Conservation (phyloP, 441 rosid genomes). For the Monsonia emarginata region DNA sequence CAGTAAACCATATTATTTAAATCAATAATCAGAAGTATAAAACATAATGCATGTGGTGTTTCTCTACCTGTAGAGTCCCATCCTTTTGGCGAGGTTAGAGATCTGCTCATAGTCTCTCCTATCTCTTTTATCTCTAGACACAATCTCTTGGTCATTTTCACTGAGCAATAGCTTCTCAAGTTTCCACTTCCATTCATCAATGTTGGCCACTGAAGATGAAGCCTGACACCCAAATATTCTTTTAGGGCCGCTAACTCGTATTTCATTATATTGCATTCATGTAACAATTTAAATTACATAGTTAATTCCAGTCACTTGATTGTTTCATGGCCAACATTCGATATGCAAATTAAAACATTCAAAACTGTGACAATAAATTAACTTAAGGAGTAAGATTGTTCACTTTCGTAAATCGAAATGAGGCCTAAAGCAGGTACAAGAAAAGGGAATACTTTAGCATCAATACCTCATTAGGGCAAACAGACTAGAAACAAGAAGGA, state of each 20-base stretch:
- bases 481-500: background rate
- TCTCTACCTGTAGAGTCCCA: slow-evolving; percentile 81
- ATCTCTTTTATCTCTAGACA: slow-evolving; percentile 80
- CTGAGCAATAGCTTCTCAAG: slow-evolving; percentile 58
- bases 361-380: background rate
- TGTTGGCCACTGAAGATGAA: slow-evolving; percentile 82
- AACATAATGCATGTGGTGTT: background rate
- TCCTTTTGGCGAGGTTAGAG: slow-evolving; percentile 68
- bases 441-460: background rate
- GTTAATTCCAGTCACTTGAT: background rate
- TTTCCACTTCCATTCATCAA: slow-evolving; percentile 97
- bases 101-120: slow-evolving; percentile 93
- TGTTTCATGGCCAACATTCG: background rate
- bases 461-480: background rate
- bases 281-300: background rate
- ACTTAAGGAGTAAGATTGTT: background rate
- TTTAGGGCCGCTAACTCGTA: background rate
- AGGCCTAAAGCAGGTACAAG: background rate
- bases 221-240: slow-evolving; percentile 34
- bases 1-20: background rate
- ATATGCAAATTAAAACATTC: background rate
- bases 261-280: background rate
- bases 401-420: background rate
- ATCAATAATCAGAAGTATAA: background rate
- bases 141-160: slow-evolving; percentile 70